Base-by-base conservation (phyloP, 345 rosid species). In the Combretum micranthum region DNA sequence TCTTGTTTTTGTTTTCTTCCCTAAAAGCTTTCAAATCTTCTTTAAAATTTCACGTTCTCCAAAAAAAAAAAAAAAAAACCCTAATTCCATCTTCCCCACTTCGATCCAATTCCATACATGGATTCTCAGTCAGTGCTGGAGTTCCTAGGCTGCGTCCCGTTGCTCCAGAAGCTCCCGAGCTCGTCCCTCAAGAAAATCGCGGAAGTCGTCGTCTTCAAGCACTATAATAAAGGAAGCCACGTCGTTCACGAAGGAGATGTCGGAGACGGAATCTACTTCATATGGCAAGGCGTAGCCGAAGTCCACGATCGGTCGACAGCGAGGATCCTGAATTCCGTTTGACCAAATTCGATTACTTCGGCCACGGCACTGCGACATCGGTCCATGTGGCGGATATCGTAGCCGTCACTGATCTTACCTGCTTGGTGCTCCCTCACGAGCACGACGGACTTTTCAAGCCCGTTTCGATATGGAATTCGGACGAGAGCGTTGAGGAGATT, bases 251-350 rank as follows among this genome's bases (percentile, higher is more conserved):
- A 76, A 68, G 97, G 86, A 25, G 90, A 87, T 65, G 52, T 65
- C 59, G 89, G 86, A 55, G 85, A 89, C 66, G 99, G 99, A 57
- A 63, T 85, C 53, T 89, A 82, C 73, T 83, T 93, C 53, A 76
- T 93, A 16, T 93, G 90, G 77, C 80, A 81, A 55, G 99, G 99
- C 67, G 90, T 87, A 97, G 99, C 96, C 48, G 86, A 86, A 74
- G 97, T 89, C 22, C 74, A 69, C 88, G 80, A 59, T 64, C 85
- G 16, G 75, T 50, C 37, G 71, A 78, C 62, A 57, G 75, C 0
- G 96, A 80, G 59, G 95, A 90, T 21, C 78, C 84, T 6, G 99
- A 93, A 42, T 85, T 78, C 64, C 94, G 66, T 26, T 69, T 93
- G 83, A 78, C 76, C 66, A 80, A 56, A 64, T 83, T 67, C 69